A percentile compares a stretch with the other conserved stretches of the same genome.
phyloP scores from a whole-genome alignment of 2,329 filamentous ascomycete genomes.

The Karstenula rhodostoma region DNA sequence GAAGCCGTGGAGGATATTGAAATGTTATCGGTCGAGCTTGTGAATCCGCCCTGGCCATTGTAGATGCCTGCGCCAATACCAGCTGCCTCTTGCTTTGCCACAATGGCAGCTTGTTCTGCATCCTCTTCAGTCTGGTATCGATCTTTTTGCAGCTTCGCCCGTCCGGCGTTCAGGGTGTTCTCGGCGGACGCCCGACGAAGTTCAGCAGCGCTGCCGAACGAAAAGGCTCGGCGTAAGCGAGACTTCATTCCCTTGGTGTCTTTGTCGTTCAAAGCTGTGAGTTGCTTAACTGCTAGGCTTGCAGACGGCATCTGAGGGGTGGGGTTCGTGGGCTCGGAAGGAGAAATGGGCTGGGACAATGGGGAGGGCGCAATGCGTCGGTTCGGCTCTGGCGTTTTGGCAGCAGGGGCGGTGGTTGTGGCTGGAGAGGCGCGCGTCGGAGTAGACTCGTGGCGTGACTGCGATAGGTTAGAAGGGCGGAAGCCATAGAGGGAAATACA shows the following conservation, averaged over 20 bases:
- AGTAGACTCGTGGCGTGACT: constrained; percentile 37
- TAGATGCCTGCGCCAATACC: constrained; percentile 96
- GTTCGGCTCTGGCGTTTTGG: constrained; percentile 48
- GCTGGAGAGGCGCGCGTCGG: constrained; percentile 26
- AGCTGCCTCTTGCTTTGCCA: constrained; percentile 87
- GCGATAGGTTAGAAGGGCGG: constrained; percentile 5
- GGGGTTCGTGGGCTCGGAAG: constrained; percentile 40
- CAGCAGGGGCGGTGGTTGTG: constrained; percentile 23
- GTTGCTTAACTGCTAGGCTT: constrained; percentile 82
- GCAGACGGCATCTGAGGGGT: constrained; percentile 25
- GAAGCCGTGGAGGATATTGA: constrained; percentile 91
- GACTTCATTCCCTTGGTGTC: constrained; percentile 86
- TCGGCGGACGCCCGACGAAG: constrained; percentile 77
- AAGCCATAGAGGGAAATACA: constrained; percentile 20
- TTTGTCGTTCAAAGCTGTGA: constrained; percentile 87
- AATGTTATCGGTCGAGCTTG: constrained; percentile 91
- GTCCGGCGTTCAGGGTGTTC: constrained; percentile 61
- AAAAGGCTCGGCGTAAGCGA: constrained; percentile 87
- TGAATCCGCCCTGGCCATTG: constrained; percentile 82
- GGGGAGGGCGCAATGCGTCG: constrained; percentile 58
- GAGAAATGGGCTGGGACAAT: constrained; percentile 54
- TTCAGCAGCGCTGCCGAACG: constrained; percentile 94
- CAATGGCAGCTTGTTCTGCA: constrained; percentile 90
- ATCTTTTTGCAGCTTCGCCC: constrained; percentile 63
- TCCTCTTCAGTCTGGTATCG: constrained; percentile 70